Evolutionary conservation across 2,329 filamentous ascomycete species (phyloP).

Genomic region (Onygenales sp.): DNA sequence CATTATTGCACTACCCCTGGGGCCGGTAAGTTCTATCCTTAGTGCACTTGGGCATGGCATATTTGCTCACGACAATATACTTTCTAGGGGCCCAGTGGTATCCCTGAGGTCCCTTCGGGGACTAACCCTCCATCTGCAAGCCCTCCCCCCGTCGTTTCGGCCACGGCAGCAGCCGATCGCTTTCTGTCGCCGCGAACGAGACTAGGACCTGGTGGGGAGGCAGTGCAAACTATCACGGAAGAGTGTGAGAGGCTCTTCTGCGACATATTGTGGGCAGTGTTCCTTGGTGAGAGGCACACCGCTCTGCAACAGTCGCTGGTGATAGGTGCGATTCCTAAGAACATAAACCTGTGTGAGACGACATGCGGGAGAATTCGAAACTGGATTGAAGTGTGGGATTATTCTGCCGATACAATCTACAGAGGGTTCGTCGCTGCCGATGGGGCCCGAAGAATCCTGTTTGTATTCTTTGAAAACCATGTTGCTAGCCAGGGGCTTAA

Average conservation of each 20-base stretch:
- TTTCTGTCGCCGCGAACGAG: neutral
- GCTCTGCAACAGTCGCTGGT: conserved; percentile 72
- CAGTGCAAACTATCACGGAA: conserved; percentile 92
- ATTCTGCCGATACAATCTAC: conserved; percentile 73
- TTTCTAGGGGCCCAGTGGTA: conserved; percentile 71
- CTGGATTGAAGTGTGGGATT: conserved; percentile 51
- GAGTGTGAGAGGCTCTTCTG: conserved; percentile 99
- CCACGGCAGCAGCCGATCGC: conserved; percentile 32
- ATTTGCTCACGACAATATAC: conserved; percentile 2
- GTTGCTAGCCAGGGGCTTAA: conserved; percentile 71
- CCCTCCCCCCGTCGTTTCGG: conserved; percentile 74
- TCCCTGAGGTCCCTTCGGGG: conserved; percentile 88
- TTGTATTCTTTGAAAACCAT: conserved; percentile 75
- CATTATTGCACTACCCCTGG: conserved; percentile 93
- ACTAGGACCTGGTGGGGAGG: conserved; percentile 62
- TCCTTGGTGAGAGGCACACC: conserved; percentile 88
- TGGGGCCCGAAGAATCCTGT: conserved; percentile 62
- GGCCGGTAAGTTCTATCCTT: conserved; percentile 49
- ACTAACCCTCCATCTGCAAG: conserved; percentile 77
- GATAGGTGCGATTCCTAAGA: conserved; percentile 57
- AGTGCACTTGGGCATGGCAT: neutral
- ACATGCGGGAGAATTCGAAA: conserved; percentile 20
- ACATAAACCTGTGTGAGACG: conserved; percentile 21
- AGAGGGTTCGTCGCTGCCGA: conserved; percentile 72
- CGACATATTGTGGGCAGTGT: conserved; percentile 85